Evolutionary conservation across 805 yeast species (phyloP), one percentile per base, ranked within the genome.

Genomic region (Maudiozyma turicensis): DNA sequence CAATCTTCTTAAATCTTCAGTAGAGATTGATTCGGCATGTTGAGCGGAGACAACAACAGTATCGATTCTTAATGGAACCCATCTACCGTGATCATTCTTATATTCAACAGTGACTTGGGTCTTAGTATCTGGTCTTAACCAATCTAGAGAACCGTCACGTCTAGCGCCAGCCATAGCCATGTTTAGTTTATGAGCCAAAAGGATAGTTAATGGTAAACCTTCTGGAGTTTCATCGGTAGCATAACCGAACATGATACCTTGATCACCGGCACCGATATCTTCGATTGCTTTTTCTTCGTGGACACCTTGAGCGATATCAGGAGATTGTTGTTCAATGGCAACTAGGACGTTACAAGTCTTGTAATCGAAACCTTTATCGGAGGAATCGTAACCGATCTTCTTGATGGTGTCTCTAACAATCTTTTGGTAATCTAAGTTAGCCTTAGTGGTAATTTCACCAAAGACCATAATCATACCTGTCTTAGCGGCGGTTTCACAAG

Each of bases 41-140:
- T 93, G 99, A 58, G 98, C 88, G 53, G 98, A 90, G 61, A 93
- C 84, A 63, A 93, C 99, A 63, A 93, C 80, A 60, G 99, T 93
- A 78, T 93, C 98, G 61, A 93, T 97, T 76, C 99, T 87, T 63
- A 82, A 70, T 64, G 99, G 99, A 61, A 86, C 75, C 68, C 90
- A 93, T 63, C 96, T 96, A 73, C 99, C 99, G 65, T 82, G 80
- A 63, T 88, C 96, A 65, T 88, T 79, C 71, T 80, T 81, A 80
- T 93, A 93, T 77, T 93, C 98, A 60, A 91, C 86, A 57, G 99
- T 93, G 69, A 93, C 99, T 78, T 93, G 99, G 66, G 99, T 93
- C 85, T 93, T 93, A 73, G 99, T 93, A 75, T 93, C 99, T 54
- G 99, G 98, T 80, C 99, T 89, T 73, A 93, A 80, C 99, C 99